Evolutionary conservation across 2,329 filamentous ascomycete genomes (phyloP).

Genomic region (Colletotrichum tropicale): DNA sequence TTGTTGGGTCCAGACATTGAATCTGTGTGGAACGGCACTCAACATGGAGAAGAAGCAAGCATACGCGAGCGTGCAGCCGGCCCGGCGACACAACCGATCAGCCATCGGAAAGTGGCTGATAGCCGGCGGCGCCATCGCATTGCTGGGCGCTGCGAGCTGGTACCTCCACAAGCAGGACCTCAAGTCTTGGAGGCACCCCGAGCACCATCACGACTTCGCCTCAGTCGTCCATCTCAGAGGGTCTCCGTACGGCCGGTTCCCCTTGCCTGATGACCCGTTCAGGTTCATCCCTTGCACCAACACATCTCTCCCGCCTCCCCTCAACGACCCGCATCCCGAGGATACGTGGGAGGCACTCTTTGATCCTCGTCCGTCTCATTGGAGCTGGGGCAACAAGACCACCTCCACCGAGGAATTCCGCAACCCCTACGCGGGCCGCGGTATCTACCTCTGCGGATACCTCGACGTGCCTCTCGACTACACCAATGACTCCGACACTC

Average conservation of each 20-base stretch:
- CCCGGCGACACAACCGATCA: no score
- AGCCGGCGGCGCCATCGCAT: not conserved
- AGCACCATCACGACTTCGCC: not conserved
- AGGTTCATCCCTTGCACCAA: slow-evolving; percentile 52
- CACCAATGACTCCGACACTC: slow-evolving; percentile 45
- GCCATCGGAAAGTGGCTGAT: not conserved
- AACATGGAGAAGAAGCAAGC: slow-evolving; percentile 2
- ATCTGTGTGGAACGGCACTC: not conserved
- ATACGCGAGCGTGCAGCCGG: not conserved
- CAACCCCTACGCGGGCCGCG: slow-evolving; percentile 41
- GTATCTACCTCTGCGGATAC: slow-evolving; percentile 53
- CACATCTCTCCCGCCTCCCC: slow-evolving; percentile 40
- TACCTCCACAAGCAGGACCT: not conserved
- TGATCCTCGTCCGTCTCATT: slow-evolving; percentile 47
- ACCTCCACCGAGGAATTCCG: not conserved
- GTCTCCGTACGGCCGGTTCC: slow-evolving; percentile 37
- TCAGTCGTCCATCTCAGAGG: not conserved
- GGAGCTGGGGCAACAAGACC: slow-evolving; percentile 47
- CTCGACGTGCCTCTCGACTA: slow-evolving; percentile 54
- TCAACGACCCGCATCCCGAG: slow-evolving; percentile 41
- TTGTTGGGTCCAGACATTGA: not conserved
- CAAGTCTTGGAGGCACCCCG: not conserved
- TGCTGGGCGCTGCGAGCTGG: not conserved
- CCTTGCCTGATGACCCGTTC: slow-evolving; percentile 46
- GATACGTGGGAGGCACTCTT: slow-evolving; percentile 45